Conservation (phyloP, 169 alveolate genomes). For the Eimeria acervulina region DNA sequence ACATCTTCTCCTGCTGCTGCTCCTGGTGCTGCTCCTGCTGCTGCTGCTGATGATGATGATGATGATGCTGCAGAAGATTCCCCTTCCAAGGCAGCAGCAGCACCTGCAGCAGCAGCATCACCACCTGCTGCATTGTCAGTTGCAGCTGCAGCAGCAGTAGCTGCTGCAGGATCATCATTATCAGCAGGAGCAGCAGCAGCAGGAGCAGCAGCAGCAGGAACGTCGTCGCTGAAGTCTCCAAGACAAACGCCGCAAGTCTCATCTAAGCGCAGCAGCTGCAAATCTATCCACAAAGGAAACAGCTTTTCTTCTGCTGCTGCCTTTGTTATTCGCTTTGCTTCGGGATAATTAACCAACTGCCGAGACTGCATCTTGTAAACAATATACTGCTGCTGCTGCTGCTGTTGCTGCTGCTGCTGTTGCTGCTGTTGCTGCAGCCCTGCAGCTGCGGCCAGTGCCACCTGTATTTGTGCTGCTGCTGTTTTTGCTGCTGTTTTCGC, state of each 20-base stretch:
- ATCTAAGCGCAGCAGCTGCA: background rate
- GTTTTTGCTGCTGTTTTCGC: background rate
- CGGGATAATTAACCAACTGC: background rate
- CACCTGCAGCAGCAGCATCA: background rate
- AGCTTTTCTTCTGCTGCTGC: background rate
- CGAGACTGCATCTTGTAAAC: background rate
- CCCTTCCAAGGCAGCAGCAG: background rate
- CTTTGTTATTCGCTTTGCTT: background rate
- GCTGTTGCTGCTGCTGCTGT: conserved; percentile 27
- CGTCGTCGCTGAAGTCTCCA: background rate
- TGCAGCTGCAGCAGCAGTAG: background rate
- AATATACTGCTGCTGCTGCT: background rate
- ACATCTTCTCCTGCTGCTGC: background rate
- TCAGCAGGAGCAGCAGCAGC: conserved; percentile 24
- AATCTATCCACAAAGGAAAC: background rate
- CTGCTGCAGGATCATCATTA: conserved; percentile 9
- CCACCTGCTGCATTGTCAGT: background rate
- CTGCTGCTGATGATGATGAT: background rate
- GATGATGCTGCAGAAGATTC: too few relatives aligned
- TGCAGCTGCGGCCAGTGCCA: background rate
- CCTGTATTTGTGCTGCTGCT: background rate
- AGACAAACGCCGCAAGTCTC: background rate
- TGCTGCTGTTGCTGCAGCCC: background rate
- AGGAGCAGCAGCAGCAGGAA: conserved; percentile 18
- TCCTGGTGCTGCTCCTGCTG: conserved; percentile 5